Evolutionary conservation across 2,329 filamentous ascomycete genomes (phyloP).

Genomic region (Paraphaeosphaeria sporulosa): DNA sequence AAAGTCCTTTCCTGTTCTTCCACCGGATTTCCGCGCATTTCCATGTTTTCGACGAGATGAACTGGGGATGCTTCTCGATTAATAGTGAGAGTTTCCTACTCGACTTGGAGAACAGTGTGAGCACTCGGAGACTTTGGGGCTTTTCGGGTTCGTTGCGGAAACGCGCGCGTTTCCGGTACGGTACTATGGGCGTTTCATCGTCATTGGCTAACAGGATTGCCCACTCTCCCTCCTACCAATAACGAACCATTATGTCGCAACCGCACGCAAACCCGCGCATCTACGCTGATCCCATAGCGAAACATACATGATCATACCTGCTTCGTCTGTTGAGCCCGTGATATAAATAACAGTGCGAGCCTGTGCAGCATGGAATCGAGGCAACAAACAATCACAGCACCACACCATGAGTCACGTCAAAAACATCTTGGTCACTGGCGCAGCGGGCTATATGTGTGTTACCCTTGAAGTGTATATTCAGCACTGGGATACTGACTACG

Average conservation of each 20-base stretch:
- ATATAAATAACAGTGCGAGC: neutral
- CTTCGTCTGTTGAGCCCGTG: neutral
- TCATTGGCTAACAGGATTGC: neutral
- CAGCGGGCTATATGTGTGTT: constrained; percentile 24
- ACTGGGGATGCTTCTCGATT: no score
- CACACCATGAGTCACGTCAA: constrained; percentile 11
- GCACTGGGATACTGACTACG: constrained; percentile 4
- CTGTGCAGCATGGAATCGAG: neutral
- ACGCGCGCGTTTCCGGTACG: neutral
- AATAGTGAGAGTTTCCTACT: no score
- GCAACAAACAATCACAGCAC: neutral
- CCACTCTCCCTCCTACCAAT: neutral
- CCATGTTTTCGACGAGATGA: neutral
- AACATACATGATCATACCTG: neutral
- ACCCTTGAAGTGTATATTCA: neutral
- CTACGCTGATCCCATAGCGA: neutral
- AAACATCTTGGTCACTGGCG: constrained; percentile 25
- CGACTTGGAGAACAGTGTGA: neutral
- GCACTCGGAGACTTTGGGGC: neutral
- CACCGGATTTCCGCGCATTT: constrained; percentile 7
- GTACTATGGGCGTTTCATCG: neutral
- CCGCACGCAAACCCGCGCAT: neutral
- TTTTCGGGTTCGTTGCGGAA: neutral
- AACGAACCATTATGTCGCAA: neutral
- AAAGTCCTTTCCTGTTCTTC: constrained; percentile 17